A percentile compares a stretch with the other conserved stretches of the same genome.
phyloP scores from a whole-genome alignment of 148 eudicot species.

The Fagopyrum esculentum region DNA sequence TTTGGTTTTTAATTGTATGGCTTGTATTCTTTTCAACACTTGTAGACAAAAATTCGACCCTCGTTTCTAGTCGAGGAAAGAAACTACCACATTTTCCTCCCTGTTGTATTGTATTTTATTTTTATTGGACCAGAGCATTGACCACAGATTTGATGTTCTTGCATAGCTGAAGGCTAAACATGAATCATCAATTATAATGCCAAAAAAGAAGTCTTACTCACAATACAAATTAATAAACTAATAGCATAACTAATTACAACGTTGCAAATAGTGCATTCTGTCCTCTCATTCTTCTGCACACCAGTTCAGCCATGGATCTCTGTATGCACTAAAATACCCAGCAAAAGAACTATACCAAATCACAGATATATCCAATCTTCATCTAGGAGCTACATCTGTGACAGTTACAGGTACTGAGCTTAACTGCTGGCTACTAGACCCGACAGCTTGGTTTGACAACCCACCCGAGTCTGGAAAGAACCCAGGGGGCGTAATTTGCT shows the following conservation, averaged over 20 bases:
- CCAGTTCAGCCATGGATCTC: not conserved
- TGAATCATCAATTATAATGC: not conserved
- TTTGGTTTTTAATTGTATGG: not conserved
- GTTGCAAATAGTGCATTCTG: not conserved
- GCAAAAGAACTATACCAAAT: not conserved
- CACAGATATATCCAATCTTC: not conserved
- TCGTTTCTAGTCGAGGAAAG: conserved; percentile 5
- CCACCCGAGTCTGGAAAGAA: conserved; percentile 24
- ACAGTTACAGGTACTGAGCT: conserved; percentile 1
- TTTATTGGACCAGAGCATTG: not conserved
- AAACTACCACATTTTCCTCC: not conserved
- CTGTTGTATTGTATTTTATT: conserved; percentile 2
- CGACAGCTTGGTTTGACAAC: not conserved
- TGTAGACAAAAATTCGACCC: not conserved
- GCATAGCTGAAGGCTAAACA: not conserved
- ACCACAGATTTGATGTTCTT: not conserved
- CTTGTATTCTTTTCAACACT: not conserved
- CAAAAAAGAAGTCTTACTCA: not conserved
- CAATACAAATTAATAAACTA: not conserved
- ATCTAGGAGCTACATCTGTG: conserved; percentile 12
- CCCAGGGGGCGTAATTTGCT: conserved; percentile 69
- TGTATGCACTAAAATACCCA: not conserved
- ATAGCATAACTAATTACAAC: not conserved
- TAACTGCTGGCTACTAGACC: not conserved
- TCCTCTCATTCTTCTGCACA: not conserved